A percentile compares a stretch with the other conserved stretches of the same genome.
phyloP scores from a whole-genome alignment of 75 land plant species.

The Selaginella moellendorffii region DNA sequence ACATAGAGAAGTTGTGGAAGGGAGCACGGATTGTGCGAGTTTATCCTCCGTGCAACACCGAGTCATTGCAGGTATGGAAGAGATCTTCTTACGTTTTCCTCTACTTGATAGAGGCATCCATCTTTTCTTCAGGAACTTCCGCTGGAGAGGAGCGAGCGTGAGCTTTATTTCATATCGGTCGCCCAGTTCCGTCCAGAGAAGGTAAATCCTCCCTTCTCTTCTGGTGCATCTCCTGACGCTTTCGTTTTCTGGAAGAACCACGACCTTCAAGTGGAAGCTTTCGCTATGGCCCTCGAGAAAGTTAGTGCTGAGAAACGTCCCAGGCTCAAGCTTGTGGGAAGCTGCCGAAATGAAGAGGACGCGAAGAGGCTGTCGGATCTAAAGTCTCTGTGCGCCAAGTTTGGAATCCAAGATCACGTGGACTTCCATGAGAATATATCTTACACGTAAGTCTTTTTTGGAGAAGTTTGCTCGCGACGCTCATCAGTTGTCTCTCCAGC shows the following conservation, averaged over 20 bases:
- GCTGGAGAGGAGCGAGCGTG: constrained; percentile 37
- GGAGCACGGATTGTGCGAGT: constrained; percentile 59
- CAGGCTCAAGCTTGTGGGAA: constrained; percentile 84
- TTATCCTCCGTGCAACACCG: constrained; percentile 96
- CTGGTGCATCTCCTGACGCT: too few species aligned
- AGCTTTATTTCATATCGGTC: constrained; percentile 59
- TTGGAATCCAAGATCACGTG: constrained; percentile 54
- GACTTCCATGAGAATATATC: constrained; percentile 71
- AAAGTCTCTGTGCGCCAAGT: constrained; percentile 30
- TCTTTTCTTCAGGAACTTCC: constrained; percentile 84
- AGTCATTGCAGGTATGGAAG: constrained; percentile 59
- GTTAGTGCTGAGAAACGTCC: constrained; percentile 15
- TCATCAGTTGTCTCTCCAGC: too few species aligned
- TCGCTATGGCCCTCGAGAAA: constrained; percentile 41
- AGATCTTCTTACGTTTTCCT: neutral
- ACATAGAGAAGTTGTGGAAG: constrained; percentile 69
- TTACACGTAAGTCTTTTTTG: constrained; percentile 63
- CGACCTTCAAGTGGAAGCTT: constrained; percentile 64
- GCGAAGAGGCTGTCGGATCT: constrained; percentile 39
- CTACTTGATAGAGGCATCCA: neutral
- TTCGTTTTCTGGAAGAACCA: too few species aligned
- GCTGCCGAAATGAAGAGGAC: constrained; percentile 81
- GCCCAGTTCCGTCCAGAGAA: constrained; percentile 99
- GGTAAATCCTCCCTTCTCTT: constrained; percentile 23
- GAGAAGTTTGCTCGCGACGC: too few species aligned